Evolutionary conservation across 176 grass and related monocot species (phyloP), one percentile per base, ranked within the genome.

Genomic region (Paspalum vaginatum): DNA sequence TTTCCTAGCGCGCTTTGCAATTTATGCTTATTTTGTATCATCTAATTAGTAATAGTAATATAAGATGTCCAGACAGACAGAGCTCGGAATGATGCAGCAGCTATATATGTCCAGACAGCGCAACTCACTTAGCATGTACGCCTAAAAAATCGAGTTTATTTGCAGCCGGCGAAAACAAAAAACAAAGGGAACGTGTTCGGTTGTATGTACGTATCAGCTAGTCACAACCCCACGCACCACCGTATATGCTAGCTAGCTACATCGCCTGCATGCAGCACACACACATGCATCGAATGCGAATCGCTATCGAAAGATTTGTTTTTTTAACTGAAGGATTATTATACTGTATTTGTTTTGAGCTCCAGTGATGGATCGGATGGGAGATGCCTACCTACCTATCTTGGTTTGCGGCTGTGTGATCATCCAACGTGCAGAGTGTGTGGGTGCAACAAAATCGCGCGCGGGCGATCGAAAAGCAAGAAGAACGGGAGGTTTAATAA

Each of bases 121-220:
- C 9, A n/a, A 27, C 50, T 5, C 47, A 45, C 20, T n/a, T n/a
- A n/a, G n/a, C n/a, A n/a, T n/a, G n/a, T n/a, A n/a, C n/a, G n/a
- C 10, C 42, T 8, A 27, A 39, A 40, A 38, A 2, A 11, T 47
- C 0, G 24, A 71, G n/a, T 7, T 27, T 49, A 2, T 8, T 32
- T 32, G 32, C 32, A 32, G 32, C 3, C 3, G 32, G 32, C 32
- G 32, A 32, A 32, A 32, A 32, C 1, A 32, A 32, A 32, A 32
- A 32, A 32, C 32, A 32, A 32, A 2, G 32, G 32, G 2, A 32
- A 32, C 32, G 16, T 11, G 20, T 57, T 12, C 57, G 12, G 67
- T 49, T 70, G 44, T 13, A 70, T 27, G 67, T 49, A 70, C 42
- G 67, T 16, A 8, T 77, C 58, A 77, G 24, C 75, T 12, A 55